A percentile compares a stretch with the other conserved stretches of the same genome.
Conservation (phyloP, 768 basidiomycete genomes). For the Suillus subalutaceus region DNA sequence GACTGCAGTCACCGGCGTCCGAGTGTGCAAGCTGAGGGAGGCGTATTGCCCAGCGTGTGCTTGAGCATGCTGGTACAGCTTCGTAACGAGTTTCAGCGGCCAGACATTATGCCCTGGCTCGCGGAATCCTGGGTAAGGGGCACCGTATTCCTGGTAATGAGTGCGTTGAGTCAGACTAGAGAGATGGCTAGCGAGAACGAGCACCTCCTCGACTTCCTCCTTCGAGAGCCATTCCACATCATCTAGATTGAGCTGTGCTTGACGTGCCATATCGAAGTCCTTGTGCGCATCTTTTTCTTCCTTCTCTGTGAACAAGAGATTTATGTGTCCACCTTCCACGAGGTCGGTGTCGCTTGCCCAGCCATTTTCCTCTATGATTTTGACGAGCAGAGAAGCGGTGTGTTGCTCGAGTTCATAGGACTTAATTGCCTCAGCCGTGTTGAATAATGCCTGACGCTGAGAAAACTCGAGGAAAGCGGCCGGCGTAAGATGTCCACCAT, state of each 20-base stretch:
- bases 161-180: background rate
- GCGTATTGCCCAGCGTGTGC: conserved; percentile 30
- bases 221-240: conserved; percentile 48
- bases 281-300: conserved; percentile 41
- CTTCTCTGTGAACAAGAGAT: conserved; percentile 49
- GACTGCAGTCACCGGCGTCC: conserved; percentile 66
- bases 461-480: conserved; percentile 49
- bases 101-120: conserved; percentile 68
- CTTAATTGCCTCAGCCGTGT: conserved; percentile 56
- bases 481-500: conserved; percentile 76
- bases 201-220: conserved; percentile 52
- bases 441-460: conserved; percentile 40
- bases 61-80: conserved; percentile 53
- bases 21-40: conserved; percentile 65
- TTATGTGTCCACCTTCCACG: conserved; percentile 55
- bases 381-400: conserved; percentile 50
- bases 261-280: conserved; percentile 57
- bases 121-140: conserved; percentile 53
- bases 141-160: conserved; percentile 30
- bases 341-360: conserved; percentile 61
- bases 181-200: conserved; percentile 12
- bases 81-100: conserved; percentile 81
- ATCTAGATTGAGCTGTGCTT: conserved; percentile 52
- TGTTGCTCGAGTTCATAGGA: conserved; percentile 60
- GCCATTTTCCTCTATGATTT: conserved; percentile 47